Evolutionary conservation across 495 filamentous ascomycete species (phyloP).

Genomic region (Xylaria longipes): DNA sequence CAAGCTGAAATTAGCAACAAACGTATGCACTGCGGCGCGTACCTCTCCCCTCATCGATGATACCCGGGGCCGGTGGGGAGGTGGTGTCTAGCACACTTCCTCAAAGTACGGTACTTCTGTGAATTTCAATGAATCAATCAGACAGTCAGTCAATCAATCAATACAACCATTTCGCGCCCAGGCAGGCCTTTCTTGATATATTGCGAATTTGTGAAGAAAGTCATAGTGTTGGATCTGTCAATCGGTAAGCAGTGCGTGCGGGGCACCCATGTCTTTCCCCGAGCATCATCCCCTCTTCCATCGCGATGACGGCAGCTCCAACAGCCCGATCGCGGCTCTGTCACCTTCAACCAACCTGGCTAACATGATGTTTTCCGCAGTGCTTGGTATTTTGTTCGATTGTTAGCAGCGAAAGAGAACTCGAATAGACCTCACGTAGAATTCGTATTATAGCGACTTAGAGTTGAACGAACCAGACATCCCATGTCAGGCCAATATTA

Average conservation of each 20-base stretch:
- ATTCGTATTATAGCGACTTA: neutral
- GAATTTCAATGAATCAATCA: neutral
- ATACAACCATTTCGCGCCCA: neutral
- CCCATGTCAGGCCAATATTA: conserved; percentile 38
- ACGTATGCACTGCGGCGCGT: neutral
- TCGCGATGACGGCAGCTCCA: neutral
- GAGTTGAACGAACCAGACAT: neutral
- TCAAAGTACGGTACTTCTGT: neutral
- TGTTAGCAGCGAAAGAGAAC: neutral
- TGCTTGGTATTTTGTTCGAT: neutral
- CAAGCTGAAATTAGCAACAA: conserved; percentile 23
- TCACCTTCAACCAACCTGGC: neutral
- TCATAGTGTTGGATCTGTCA: neutral
- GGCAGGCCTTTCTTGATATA: neutral
- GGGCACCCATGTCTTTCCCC: neutral
- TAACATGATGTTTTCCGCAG: conserved; percentile 6
- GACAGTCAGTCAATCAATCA: neutral
- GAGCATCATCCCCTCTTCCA: neutral
- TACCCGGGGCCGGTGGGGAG: neutral
- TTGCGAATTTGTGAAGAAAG: neutral
- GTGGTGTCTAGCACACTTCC: neutral
- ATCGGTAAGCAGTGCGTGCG: conserved; percentile 9
- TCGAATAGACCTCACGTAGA: neutral
- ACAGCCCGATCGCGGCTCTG: neutral
- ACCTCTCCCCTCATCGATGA: neutral